phyloP scores from a whole-genome alignment of 2,329 filamentous ascomycete genomes.

The Torrubiella hemipterigena region DNA sequence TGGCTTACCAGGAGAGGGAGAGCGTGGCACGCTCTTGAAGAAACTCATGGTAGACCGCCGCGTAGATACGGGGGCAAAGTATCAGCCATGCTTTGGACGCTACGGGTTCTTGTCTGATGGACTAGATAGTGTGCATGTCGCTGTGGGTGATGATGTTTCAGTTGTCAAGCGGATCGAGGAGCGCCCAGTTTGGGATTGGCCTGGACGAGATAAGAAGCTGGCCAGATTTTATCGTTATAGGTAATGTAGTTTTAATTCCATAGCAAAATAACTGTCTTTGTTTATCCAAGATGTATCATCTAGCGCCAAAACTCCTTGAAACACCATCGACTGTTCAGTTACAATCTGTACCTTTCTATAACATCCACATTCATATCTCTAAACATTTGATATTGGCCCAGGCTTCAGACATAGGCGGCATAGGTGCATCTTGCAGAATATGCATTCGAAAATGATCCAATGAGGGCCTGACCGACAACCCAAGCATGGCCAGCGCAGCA shows the following conservation, averaged over 20 bases:
- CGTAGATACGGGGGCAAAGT: conserved; percentile 57
- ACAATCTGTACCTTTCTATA: no score
- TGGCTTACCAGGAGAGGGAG: conserved; percentile 43
- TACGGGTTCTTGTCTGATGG: conserved; percentile 47
- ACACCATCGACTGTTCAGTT: no score
- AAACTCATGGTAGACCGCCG: conserved; percentile 58
- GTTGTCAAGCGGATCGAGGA: conserved; percentile 37
- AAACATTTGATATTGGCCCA: no score
- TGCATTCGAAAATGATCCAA: conserved; percentile 59
- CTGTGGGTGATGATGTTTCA: conserved; percentile 42
- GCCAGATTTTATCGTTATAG: conserved; percentile 14
- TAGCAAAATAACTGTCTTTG: not conserved
- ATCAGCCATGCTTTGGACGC: conserved; percentile 59
- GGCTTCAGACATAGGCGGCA: conserved; percentile 28
- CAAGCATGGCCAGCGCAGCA: conserved; percentile 55
- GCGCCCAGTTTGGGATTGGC: conserved; percentile 43
- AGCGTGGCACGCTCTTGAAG: conserved; percentile 52
- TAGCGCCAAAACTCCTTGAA: no score
- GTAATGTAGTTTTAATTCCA: not conserved
- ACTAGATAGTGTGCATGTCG: conserved; percentile 20
- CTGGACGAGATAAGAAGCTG: conserved; percentile 11
- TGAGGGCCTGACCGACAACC: conserved; percentile 52
- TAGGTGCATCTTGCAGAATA: conserved; percentile 55
- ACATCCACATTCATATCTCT: no score
- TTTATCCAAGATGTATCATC: not conserved